These are phyloP conservation scores for Dryas alaskensis DNA, from an alignment of 306 rosid species.

Conservation along the genomic window DNA sequence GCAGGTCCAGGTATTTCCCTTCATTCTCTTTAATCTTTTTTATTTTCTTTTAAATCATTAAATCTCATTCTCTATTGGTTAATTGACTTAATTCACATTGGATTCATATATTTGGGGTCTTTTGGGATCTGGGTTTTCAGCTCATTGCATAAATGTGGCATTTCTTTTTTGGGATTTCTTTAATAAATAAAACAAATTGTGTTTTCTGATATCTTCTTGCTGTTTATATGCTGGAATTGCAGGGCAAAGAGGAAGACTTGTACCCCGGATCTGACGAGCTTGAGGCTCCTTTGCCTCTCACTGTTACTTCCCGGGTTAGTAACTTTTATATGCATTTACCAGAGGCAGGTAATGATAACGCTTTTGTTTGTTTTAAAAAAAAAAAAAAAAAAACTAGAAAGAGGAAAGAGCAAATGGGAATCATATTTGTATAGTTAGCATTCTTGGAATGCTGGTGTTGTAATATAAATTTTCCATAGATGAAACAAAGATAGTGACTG, in stretches of 20 bases:
- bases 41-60: background rate
- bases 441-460: background rate
- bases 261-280: constrained; percentile 47
- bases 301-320: constrained; percentile 74
- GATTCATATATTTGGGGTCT: background rate
- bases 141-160: constrained; percentile 5
- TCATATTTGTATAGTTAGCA: background rate
- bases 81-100: background rate
- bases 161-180: background rate
- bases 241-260: constrained; percentile 51
- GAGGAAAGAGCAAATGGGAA: background rate
- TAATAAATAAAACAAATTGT: constrained; percentile 5
- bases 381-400: background rate
- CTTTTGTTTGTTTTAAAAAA: background rate
- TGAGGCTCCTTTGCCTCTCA: constrained; percentile 68
- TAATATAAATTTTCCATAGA: background rate
- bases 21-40: background rate
- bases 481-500: background rate
- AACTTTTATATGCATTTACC: background rate
- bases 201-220: constrained; percentile 3
- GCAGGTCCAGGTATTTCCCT: constrained; percentile 25
- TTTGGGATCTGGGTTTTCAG: constrained; percentile 23
- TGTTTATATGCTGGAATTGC: constrained; percentile 30
- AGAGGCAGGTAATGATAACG: background rate
- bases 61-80: background rate